phyloP scores from a whole-genome alignment of 108 stramenopile species.

The Aurantiochytrium sp. region DNA sequence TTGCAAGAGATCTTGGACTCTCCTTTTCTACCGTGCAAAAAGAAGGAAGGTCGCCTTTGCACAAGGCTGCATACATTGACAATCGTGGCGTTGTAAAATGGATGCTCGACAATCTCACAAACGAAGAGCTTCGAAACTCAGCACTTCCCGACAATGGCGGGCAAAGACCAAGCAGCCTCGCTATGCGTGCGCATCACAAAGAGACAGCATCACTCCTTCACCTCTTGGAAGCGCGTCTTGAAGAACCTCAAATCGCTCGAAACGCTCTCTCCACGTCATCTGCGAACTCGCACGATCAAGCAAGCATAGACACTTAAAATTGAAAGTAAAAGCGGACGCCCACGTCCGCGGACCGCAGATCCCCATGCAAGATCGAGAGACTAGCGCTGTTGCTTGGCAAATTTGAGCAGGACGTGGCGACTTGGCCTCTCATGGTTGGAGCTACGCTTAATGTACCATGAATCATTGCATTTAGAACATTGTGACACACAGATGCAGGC shows the following conservation, averaged over 20 bases:
- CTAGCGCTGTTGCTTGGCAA: no score
- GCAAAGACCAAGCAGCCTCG: neutral
- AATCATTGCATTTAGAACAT: no score
- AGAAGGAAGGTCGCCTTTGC: neutral
- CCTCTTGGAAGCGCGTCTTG: neutral
- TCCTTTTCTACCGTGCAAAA: neutral
- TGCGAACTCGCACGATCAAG: no score
- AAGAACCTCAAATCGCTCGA: neutral
- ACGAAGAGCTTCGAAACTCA: neutral
- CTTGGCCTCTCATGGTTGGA: no score
- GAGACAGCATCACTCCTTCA: neutral
- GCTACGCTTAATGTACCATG: no score
- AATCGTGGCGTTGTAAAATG: neutral
- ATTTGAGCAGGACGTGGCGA: no score
- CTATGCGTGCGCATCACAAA: neutral
- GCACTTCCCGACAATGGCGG: neutral
- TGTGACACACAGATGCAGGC: no score
- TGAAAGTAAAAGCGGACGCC: no score
- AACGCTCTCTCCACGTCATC: no score
- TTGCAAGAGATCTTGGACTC: neutral
- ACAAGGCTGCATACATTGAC: neutral
- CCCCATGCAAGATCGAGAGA: no score
- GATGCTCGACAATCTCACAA: neutral
- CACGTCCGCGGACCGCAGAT: no score
- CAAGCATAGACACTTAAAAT: no score